phyloP scores from a whole-genome alignment of 1,139 yeast species.

The Yamadazyma atmosphaerica region DNA sequence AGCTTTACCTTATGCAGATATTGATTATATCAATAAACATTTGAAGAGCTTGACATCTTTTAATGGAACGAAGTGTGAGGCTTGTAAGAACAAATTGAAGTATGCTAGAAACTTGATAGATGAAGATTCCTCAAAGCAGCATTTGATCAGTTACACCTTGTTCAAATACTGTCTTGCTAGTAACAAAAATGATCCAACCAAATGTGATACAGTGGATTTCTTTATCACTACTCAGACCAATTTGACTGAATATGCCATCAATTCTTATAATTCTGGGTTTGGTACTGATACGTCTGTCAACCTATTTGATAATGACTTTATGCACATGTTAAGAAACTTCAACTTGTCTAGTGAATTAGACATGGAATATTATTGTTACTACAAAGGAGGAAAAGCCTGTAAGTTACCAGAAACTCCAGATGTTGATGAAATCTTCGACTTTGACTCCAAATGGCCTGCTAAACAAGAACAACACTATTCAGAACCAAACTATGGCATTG shows the following conservation, averaged over 20 bases:
- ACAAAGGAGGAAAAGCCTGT: conserved; percentile 25
- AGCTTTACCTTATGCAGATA: conserved; percentile 24
- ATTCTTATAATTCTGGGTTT: conserved; percentile 25
- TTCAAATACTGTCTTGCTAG: conserved; percentile 35
- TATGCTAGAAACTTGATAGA: conserved; percentile 30
- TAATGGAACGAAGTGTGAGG: conserved; percentile 35
- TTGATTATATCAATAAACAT: conserved; percentile 32
- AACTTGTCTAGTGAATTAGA: conserved; percentile 38
- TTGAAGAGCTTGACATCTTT: conserved; percentile 24
- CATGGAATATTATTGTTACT: conserved; percentile 35
- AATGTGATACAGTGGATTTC: conserved; percentile 38
- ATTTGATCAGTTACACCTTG: conserved; percentile 36
- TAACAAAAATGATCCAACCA: conserved; percentile 29
- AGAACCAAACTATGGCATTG: conserved; percentile 25
- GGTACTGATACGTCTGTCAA: conserved; percentile 26
- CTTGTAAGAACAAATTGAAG: conserved; percentile 36
- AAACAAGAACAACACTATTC: conserved; percentile 24
- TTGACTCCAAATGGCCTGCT: conserved; percentile 33
- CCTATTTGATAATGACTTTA: conserved; percentile 41
- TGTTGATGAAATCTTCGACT: conserved; percentile 24
- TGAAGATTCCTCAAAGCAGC: conserved; percentile 32
- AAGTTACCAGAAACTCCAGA: conserved; percentile 30
- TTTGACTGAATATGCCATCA: conserved; percentile 17
- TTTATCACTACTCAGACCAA: conserved; percentile 36
- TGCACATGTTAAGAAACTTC: conserved; percentile 35